These are phyloP conservation scores for Mangifera indica DNA, from an alignment of 345 rosid genomes.

Conservation along the genomic window DNA sequence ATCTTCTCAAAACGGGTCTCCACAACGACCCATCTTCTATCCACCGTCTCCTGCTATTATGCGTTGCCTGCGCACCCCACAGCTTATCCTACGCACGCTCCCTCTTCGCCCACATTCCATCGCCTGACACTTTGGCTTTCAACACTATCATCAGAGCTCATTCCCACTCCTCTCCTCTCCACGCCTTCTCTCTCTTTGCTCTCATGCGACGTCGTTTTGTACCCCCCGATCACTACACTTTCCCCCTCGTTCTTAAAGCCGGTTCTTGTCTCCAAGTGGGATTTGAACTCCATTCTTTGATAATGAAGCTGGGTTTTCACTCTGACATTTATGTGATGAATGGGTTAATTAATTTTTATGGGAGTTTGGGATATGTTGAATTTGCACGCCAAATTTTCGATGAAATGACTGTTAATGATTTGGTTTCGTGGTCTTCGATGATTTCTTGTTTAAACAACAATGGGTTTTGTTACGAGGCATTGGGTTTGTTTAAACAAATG, in stretches of 20 bases:
- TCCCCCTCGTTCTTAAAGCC: constrained; percentile 60
- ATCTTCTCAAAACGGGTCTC: constrained; percentile 32
- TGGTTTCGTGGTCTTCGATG: constrained; percentile 53
- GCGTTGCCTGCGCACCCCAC: constrained; percentile 30
- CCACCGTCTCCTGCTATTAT: constrained; percentile 35
- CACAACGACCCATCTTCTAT: constrained; percentile 21
- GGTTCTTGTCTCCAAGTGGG: constrained; percentile 36
- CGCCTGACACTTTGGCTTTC: constrained; percentile 41
- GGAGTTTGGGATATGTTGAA: constrained; percentile 20
- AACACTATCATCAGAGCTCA: constrained; percentile 47
- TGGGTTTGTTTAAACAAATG: constrained; percentile 43
- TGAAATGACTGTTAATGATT: constrained; percentile 38
- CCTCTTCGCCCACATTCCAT: constrained; percentile 27
- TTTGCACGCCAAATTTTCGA: constrained; percentile 42
- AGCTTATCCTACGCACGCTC: constrained; percentile 34
- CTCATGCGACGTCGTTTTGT: constrained; percentile 38
- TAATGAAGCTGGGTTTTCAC: constrained; percentile 37
- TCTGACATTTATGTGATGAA: constrained; percentile 38
- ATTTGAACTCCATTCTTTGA: constrained; percentile 34
- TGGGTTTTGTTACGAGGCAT: constrained; percentile 38
- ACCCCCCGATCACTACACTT: constrained; percentile 49
- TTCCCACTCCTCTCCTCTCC: constrained; percentile 34
- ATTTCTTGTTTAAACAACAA: constrained; percentile 38
- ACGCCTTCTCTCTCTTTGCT: constrained; percentile 36
- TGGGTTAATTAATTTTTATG: constrained; percentile 39